Evolutionary conservation across 2,329 filamentous ascomycete genomes (phyloP), one percentile per base, ranked within the genome.

Genomic region (Fusarium tupiense): DNA sequence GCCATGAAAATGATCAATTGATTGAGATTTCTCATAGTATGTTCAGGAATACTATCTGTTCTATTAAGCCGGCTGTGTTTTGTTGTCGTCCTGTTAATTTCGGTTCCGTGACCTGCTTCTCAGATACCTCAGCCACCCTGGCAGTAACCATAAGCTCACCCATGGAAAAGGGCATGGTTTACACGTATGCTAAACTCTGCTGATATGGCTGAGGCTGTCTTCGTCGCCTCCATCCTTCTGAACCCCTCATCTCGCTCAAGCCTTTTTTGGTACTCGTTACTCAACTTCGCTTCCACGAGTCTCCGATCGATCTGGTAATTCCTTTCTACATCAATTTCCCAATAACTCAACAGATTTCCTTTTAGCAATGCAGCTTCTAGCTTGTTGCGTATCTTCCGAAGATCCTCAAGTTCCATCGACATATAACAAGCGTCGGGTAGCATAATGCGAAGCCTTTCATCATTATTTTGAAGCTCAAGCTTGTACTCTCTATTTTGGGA

Each of bases 41-140:
- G 8, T 22, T 41, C 40, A 41, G 40, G 5, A 14, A 6, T n/a
- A 14, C 41, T 16, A 17, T 44, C 16, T 44, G 10, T 24, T 43
- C 6, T 14, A 17, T 4, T 0, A n/a, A 6, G 14, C 41, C 1
- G 1, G n/a, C 0, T 1, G 14, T 43, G 16, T 5, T 24, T 43
- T 1, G 40, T 6, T 43, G 7, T 11, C 41, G 2, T 10, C 17
- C 17, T 24, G 41, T 3, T 3, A 8, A 44, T 17, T 24, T 0
- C 16, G 6, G n/a, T 44, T 17, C 14, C 9, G 9, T 17, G 41
- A 6, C n/a, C n/a, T 4, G n/a, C 43, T 19, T 19, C n/a, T 12
- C 2, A 1, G 6, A 44, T 1, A 4, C 6, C 3, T 11, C 16
- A 44, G 16, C 1, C n/a, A 44, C 41, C 16, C 41, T 1, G 5